Conservation (phyloP, 768 basidiomycete species). For the Collybiopsis luxurians region DNA sequence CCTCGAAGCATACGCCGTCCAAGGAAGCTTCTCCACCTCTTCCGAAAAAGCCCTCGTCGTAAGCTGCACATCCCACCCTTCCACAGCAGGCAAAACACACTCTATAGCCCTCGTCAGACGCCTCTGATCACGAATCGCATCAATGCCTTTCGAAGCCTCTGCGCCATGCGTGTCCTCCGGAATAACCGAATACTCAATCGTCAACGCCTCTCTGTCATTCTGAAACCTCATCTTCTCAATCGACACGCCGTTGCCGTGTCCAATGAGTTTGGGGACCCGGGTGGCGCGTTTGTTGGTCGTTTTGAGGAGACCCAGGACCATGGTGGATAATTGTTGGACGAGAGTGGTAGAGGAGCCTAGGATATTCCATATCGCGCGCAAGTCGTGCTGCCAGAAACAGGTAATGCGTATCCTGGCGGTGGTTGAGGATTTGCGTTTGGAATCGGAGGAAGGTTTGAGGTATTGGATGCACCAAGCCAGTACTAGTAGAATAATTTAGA, state of each 20-base stretch:
- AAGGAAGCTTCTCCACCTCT: slow-evolving; percentile 69
- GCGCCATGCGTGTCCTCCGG: slow-evolving; percentile 56
- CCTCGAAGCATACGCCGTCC: slow-evolving; percentile 62
- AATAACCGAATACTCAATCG: slow-evolving; percentile 81
- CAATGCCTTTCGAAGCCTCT: slow-evolving; percentile 44
- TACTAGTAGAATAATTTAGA: slow-evolving; percentile 34
- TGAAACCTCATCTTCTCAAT: slow-evolving; percentile 81
- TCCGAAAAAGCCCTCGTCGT: slow-evolving; percentile 72
- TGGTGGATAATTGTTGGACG: slow-evolving; percentile 81
- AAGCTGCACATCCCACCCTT: slow-evolving; percentile 88
- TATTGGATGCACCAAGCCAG: slow-evolving; percentile 95
- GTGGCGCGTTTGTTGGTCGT: slow-evolving; percentile 74
- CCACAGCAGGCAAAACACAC: slow-evolving; percentile 69
- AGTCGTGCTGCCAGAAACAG: slow-evolving; percentile 95
- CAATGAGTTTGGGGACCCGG: slow-evolving; percentile 70
- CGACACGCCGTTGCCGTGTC: slow-evolving; percentile 79
- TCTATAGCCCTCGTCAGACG: slow-evolving; percentile 77
- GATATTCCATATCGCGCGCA: slow-evolving; percentile 83
- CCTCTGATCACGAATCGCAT: slow-evolving; percentile 68
- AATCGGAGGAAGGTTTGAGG: slow-evolving; percentile 32
- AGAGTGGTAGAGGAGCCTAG: slow-evolving; percentile 55
- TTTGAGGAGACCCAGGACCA: slow-evolving; percentile 79
- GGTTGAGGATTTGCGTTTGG: slow-evolving; percentile 33
- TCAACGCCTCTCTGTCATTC: slow-evolving; percentile 77
- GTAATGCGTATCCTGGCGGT: slow-evolving; percentile 66